Conservation (phyloP, 352 stramenopile species). For the Phytophthora quininea region DNA sequence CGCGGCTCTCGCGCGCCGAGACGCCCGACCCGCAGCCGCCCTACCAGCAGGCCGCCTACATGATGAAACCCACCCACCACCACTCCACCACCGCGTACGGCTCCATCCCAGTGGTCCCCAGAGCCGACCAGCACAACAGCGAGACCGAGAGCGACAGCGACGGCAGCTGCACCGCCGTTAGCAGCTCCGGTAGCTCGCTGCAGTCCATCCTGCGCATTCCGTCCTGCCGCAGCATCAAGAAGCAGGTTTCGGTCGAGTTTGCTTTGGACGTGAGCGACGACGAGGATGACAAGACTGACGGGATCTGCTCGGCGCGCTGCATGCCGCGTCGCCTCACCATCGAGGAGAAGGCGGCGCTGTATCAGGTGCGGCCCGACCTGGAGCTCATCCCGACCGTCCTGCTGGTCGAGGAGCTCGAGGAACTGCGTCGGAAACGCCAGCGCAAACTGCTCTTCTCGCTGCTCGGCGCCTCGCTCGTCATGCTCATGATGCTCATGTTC, state of each 20-base stretch:
- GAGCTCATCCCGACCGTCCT: slow-evolving; percentile 69
- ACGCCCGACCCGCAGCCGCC: slow-evolving; percentile 7
- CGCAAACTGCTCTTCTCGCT: slow-evolving; percentile 76
- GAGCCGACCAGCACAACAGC: slow-evolving; percentile 35
- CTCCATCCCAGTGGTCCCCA: no score
- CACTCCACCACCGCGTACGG: no score
- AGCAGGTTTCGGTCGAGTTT: slow-evolving; percentile 74
- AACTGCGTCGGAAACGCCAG: slow-evolving; percentile 61
- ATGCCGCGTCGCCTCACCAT: slow-evolving; percentile 74
- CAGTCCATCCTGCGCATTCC: slow-evolving; percentile 78
- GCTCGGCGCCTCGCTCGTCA: slow-evolving; percentile 62
- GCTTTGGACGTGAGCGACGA: slow-evolving; percentile 60
- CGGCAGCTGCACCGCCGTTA: slow-evolving; percentile 49
- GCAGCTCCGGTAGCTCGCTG: slow-evolving; percentile 37
- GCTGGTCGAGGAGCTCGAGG: slow-evolving; percentile 65
- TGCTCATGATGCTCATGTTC: slow-evolving; percentile 80
- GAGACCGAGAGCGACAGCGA: slow-evolving; percentile 86
- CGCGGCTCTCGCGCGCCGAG: slow-evolving; percentile 1
- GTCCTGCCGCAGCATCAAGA: slow-evolving; percentile 55
- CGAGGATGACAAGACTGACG: slow-evolving; percentile 35
- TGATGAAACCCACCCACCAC: no score
- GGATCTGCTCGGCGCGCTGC: slow-evolving; percentile 52
- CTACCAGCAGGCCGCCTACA: slow-evolving; percentile 40
- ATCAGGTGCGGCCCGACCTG: slow-evolving; percentile 70
- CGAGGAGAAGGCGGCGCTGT: slow-evolving; percentile 79